Conservation (phyloP, 2,329 filamentous ascomycete genomes). For the Fragosphaeria purpurea region DNA sequence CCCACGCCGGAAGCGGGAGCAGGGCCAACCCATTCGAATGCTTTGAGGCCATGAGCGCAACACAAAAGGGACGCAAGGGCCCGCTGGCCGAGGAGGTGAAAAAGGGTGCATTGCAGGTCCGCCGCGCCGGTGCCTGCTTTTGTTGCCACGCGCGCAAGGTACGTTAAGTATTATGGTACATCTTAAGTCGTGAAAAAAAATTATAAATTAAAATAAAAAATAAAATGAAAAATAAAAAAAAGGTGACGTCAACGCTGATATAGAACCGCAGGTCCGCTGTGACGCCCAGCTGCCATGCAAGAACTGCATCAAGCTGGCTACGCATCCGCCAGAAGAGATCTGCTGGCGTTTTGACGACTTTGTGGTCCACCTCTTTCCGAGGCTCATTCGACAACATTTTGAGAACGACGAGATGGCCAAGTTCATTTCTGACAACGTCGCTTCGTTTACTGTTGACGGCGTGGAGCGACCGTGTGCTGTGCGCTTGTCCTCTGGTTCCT, state of each 20-base stretch:
- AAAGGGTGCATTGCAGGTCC: slow-evolving; percentile 43
- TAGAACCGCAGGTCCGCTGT: slow-evolving; percentile 27
- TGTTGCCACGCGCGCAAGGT: slow-evolving; percentile 51
- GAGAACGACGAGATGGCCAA: slow-evolving; percentile 36
- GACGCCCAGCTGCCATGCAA: slow-evolving; percentile 45
- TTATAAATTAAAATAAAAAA: no score
- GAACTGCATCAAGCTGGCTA: slow-evolving; percentile 44
- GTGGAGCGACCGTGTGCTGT: slow-evolving; percentile 31
- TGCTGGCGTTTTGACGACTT: slow-evolving; percentile 53
- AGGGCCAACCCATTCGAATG: slow-evolving; percentile 44
- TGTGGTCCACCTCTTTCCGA: slow-evolving; percentile 39
- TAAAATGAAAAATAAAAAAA: no score
- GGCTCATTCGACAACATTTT: slow-evolving; percentile 41
- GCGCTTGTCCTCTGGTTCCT: slow-evolving; percentile 36
- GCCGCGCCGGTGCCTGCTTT: slow-evolving; percentile 46
- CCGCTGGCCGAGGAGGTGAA: slow-evolving; percentile 45
- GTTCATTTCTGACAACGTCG: slow-evolving; percentile 41
- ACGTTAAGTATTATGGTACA: neutral
- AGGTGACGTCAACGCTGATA: no score
- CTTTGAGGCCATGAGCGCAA: slow-evolving; percentile 41
- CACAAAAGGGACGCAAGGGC: slow-evolving; percentile 46
- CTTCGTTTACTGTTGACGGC: slow-evolving; percentile 32
- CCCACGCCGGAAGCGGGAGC: slow-evolving; percentile 28
- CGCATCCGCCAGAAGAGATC: slow-evolving; percentile 40
- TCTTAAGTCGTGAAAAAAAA: no score